These are phyloP conservation scores for Sugiyamaella japonica DNA, from an alignment of 1,139 yeast species.

Conservation along the genomic window DNA sequence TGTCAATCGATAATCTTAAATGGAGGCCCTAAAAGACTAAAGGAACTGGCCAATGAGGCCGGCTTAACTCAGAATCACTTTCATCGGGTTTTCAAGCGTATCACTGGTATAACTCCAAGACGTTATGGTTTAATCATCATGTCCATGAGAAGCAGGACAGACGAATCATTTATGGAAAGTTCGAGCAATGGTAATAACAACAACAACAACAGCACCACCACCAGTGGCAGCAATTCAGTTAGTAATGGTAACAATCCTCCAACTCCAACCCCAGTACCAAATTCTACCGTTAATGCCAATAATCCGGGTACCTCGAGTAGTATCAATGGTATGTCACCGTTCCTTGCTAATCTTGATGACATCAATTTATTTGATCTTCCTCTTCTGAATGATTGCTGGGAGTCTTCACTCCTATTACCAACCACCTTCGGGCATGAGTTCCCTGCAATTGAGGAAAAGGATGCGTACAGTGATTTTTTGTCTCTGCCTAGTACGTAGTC, in stretches of 20 bases:
- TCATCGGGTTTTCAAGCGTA: slow-evolving; percentile 16
- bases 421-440: neutral
- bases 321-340: neutral
- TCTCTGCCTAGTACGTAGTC: neutral
- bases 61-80: slow-evolving; percentile 17
- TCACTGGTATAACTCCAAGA: slow-evolving; percentile 17
- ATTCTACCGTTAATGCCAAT: neutral
- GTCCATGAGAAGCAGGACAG: neutral
- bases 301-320: neutral
- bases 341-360: neutral
- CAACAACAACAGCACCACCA: neutral
- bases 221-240: neutral
- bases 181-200: neutral
- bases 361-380: neutral
- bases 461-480: neutral
- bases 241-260: neutral
- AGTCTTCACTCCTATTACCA: neutral
- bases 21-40: slow-evolving; percentile 14
- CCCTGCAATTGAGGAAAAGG: neutral
- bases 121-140: slow-evolving; percentile 9
- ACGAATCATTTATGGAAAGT: neutral
- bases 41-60: slow-evolving; percentile 14
- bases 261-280: neutral
- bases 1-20: slow-evolving; percentile 11
- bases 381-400: neutral